Base-by-base conservation (phyloP, 352 stramenopile genomes). In the Phytophthora megakarya region DNA sequence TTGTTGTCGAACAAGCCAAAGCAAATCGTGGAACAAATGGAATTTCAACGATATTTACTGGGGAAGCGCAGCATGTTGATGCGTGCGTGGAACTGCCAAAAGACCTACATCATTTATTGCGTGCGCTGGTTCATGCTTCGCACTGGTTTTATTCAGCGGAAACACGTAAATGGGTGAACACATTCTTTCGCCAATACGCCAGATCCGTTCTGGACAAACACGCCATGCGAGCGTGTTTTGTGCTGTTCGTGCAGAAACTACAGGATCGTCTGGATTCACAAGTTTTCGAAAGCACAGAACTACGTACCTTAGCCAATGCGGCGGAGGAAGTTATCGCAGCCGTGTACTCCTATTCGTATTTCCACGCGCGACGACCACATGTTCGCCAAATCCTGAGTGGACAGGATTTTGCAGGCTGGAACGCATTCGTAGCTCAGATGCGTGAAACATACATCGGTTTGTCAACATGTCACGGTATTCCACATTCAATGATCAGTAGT, bases 311-410 rank as follows among this genome's bases (percentile, higher is more conserved):
- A n/a, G 54, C 62, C 9, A 79, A 83, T 16, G 69, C 78, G 18
- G 77, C 82, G 2, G 82, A 89, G 38, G 74, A 91, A 40, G 79
- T 89, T 25, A 87, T 88, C 49, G 75, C 76, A 7, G 77, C 70
- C 0, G 78, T 91, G 12, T 91, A 91, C 55, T 85, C 75, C 22
- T 54, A 77, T 56, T 62, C 81, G 30, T 65, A 57, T 33, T 89
- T 83, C 48, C 60, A 81, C 21, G 35, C 37, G 11, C 80, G 78
- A 55, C 72, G 82, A 1, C 70, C 76, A 30, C 54, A 57, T 10
- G 76, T 91, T 46, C 78, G 78, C 1, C 50, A 84, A 25, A 78
- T 89, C 11, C 56, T 89, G 18, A 67, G 78, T 45, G 67, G 71
- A 2, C 78, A 87, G 30, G 72, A 61, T 3, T 87, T 91, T 38